phyloP scores from a whole-genome alignment of 2,329 filamentous ascomycete genomes.

The Colletotrichum sp. region DNA sequence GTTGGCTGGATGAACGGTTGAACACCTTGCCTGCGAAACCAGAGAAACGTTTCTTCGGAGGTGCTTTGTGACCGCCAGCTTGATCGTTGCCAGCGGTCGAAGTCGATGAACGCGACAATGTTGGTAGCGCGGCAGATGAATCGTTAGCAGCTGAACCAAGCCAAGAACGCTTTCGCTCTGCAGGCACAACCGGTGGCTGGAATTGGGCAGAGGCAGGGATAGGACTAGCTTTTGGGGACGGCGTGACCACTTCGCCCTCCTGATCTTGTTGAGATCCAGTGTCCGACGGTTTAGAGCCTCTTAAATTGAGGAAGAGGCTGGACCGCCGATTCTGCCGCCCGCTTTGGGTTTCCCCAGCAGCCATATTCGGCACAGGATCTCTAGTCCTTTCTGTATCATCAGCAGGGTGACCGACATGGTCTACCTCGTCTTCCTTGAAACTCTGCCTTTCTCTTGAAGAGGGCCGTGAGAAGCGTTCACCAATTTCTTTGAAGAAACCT shows the following conservation, averaged over 20 bases:
- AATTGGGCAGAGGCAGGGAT: slow-evolving; percentile 20
- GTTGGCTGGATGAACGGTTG: slow-evolving; percentile 24
- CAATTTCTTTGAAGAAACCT: slow-evolving; percentile 57
- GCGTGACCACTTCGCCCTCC: background rate
- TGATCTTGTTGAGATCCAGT: slow-evolving; percentile 29
- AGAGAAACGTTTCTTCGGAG: slow-evolving; percentile 52
- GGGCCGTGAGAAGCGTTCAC: slow-evolving; percentile 43
- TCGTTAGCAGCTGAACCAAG: slow-evolving; percentile 31
- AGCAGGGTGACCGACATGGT: background rate
- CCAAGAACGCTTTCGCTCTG: slow-evolving; percentile 45
- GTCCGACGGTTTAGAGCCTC: slow-evolving; percentile 23
- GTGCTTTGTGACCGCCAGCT: background rate
- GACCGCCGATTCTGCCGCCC: slow-evolving; percentile 41
- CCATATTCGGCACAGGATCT: slow-evolving; percentile 45
- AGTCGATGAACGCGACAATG: slow-evolving; percentile 29
- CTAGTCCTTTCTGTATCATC: slow-evolving; percentile 35
- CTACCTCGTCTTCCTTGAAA: slow-evolving; percentile 24
- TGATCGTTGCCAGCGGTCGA: slow-evolving; percentile 26
- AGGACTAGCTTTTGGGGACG: slow-evolving; percentile 21
- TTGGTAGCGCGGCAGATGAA: background rate
- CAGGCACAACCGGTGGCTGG: slow-evolving; percentile 19
- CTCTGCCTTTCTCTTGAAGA: slow-evolving; percentile 35
- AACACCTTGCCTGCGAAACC: slow-evolving; percentile 35
- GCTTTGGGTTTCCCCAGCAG: slow-evolving; percentile 39
- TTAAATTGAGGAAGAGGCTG: slow-evolving; percentile 41